phyloP scores from a whole-genome alignment of 371 early-diverging fungal species.

The Apophysomyces ossiformis region DNA sequence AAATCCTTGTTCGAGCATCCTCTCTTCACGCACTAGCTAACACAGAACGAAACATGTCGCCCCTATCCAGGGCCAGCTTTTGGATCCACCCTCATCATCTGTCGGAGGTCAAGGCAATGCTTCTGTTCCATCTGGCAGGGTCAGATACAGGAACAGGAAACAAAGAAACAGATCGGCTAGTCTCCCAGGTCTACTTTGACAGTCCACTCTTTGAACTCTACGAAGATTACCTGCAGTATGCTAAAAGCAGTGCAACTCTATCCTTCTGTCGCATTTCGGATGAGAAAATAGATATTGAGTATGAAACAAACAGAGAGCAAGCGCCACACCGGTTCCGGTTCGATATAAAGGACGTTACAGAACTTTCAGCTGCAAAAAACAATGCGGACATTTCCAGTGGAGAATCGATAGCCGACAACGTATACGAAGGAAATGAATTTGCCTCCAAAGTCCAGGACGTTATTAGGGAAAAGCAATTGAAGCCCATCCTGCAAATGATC shows the following conservation, averaged over 20 bases:
- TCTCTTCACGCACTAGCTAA: constrained; percentile 77
- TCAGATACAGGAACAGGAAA: constrained; percentile 9
- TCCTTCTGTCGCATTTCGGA: neutral
- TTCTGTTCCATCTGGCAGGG: constrained; percentile 24
- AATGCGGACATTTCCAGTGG: neutral
- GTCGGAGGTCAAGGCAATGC: constrained; percentile 21
- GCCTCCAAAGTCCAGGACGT: neutral
- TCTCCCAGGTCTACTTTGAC: constrained; percentile 25
- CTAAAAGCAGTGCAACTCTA: constrained; percentile 18
- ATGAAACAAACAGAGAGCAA: constrained; percentile 5
- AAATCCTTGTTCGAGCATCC: constrained; percentile 84
- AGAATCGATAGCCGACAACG: constrained; percentile 60
- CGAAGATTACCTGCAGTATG: constrained; percentile 22
- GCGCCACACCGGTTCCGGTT: constrained; percentile 3
- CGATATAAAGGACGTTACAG: neutral
- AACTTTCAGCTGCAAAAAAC: too few relatives aligned
- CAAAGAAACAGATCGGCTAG: neutral
- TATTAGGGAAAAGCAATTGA: neutral
- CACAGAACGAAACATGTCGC: constrained; percentile 64
- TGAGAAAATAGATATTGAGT: constrained; percentile 13
- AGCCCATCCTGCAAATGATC: constrained; percentile 16
- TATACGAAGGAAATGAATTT: constrained; percentile 67
- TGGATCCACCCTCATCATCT: constrained; percentile 29
- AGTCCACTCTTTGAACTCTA: constrained; percentile 17
- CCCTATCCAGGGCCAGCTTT: constrained; percentile 4